Base-by-base conservation (phyloP, 768 basidiomycete genomes). In the Ephemerocybe angulata region DNA sequence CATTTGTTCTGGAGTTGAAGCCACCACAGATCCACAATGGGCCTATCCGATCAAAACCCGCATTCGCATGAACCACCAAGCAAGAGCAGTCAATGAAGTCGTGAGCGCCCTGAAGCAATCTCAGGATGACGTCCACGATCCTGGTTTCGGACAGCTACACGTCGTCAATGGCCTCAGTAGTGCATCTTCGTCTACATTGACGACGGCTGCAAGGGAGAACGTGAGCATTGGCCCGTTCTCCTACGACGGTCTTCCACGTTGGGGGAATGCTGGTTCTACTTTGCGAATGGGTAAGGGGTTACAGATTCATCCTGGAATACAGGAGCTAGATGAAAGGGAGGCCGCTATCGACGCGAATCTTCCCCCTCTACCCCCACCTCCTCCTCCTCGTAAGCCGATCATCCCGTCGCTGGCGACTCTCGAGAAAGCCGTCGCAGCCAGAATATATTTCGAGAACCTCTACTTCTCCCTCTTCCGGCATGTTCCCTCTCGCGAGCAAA, bases 361-460 rank as follows among this genome's bases (percentile, higher is more conserved):
- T 53, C 64, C 68, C 49, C 58, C 68, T 44, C 52, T 56, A 42
- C 58, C 66, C 43, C 53, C 65, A 58, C 61, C 63, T 57, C 73
- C 67, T 38, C 72, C 72, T 43, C 79, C 79, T 56, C 76, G 72
- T 61, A 80, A 79, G 68, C 73, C 78, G 51, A 87, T 98, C 64
- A 84, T 79, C 13, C 94, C 96, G 35, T 95, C 94, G 52, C 78
- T 99, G 54, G 79, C 86, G 40, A 97, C 96, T 28, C 77, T 98
- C 65, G 95, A 99, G 71, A 94, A 90, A 69, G 92, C 94, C 49
- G 91, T 93, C 55, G 87, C 94, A 30, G 86, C 90, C 37, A 85
- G 90, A 67, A 91, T 98, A 73, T 97, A 86, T 79, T 97, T 98
- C 71, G 91, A 92, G 78, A 93, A 90, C 65, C 78, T 87, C 28